phyloP scores from a whole-genome alignment of 2,329 filamentous ascomycete species.

The Sarocladium kiliense region DNA sequence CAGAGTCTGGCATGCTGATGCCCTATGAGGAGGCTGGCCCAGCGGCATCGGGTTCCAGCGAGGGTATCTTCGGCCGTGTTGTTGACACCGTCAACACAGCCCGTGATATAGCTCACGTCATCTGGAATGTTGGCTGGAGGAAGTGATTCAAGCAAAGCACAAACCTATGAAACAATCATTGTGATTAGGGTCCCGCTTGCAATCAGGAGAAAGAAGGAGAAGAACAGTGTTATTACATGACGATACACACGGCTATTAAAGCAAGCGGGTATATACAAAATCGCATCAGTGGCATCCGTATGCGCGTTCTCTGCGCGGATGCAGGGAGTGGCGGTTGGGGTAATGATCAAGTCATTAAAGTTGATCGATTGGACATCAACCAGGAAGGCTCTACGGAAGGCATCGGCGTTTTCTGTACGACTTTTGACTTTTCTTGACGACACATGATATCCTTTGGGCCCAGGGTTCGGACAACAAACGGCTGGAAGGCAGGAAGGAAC shows the following conservation, averaged over 20 bases:
- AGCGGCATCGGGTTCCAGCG: slow-evolving; percentile 41
- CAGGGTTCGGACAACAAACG: neutral
- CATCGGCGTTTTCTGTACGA: slow-evolving; percentile 6
- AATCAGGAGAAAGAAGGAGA: too few species aligned
- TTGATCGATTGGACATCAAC: neutral
- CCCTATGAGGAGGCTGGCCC: slow-evolving; percentile 71
- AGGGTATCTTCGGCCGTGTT: slow-evolving; percentile 70
- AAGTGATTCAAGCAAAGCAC: slow-evolving; percentile 32
- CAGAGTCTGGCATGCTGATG: slow-evolving; percentile 87
- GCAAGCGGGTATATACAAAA: too few species aligned
- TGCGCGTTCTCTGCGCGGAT: too few species aligned
- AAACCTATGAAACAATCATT: too few species aligned
- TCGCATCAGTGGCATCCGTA: too few species aligned
- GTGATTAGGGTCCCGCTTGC: too few species aligned
- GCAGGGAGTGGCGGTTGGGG: too few species aligned
- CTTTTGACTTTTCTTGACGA: neutral
- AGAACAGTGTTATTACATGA: too few species aligned
- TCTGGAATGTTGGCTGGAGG: slow-evolving; percentile 67
- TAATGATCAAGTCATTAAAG: neutral
- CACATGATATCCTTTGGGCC: slow-evolving; percentile 2
- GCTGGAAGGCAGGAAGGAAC: neutral
- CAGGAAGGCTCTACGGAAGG: neutral
- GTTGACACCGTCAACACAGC: slow-evolving; percentile 75
- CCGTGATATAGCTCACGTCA: slow-evolving; percentile 65
- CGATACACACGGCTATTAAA: too few species aligned